Evolutionary conservation across 805 yeast genomes (phyloP).

Genomic region (Hanseniaspora osmophila): DNA sequence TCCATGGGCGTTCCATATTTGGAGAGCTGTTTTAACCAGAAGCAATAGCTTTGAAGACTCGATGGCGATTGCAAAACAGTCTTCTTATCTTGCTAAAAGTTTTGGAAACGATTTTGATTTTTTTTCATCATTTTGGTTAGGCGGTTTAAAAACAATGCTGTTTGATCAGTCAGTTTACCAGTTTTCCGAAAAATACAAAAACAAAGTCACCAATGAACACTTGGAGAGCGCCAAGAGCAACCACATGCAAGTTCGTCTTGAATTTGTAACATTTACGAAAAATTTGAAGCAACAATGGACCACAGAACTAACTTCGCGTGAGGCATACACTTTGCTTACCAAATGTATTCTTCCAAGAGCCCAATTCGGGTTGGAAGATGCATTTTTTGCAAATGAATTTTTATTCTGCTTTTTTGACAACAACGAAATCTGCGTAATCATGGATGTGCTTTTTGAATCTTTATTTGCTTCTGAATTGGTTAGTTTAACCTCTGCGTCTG

Average conservation of each 20-base stretch:
- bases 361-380: conserved; percentile 70
- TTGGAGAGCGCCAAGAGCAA: not conserved
- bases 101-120: not conserved
- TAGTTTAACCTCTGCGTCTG: conserved; percentile 60
- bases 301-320: conserved; percentile 6
- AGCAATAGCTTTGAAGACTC: conserved; percentile 10
- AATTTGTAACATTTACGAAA: not conserved
- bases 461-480: conserved; percentile 36
- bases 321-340: conserved; percentile 34
- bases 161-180: not conserved
- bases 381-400: conserved; percentile 53
- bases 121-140: not conserved
- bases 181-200: not conserved
- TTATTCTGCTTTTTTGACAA: conserved; percentile 34
- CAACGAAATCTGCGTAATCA: conserved; percentile 27
- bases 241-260: not conserved
- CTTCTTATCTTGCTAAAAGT: not conserved
- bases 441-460: conserved; percentile 35
- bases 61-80: not conserved
- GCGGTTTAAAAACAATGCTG: not conserved
- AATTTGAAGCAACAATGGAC: conserved; percentile 16
- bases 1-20: conserved; percentile 62
- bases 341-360: conserved; percentile 63
- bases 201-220: not conserved
- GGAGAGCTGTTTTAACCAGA: conserved; percentile 40